Evolutionary conservation across 495 filamentous ascomycete genomes (phyloP), one percentile per base, ranked within the genome.

Genomic region (Aspergillus biplanus): DNA sequence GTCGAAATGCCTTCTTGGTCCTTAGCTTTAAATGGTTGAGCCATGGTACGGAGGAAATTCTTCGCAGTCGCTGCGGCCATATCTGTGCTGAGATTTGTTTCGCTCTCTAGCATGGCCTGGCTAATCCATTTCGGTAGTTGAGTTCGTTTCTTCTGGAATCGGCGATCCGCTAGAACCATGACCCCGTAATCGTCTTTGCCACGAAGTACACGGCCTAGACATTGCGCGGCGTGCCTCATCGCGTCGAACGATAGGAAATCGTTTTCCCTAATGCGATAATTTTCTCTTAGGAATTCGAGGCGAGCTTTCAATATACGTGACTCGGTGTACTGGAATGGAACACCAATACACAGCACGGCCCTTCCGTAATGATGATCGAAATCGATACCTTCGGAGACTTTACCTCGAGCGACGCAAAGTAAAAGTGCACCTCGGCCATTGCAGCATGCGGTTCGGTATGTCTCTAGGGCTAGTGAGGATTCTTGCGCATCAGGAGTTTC

Each of bases 311-410:
- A 83, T 63, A 99, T 98, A 34, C 95, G 88, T 2, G 94, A 97
- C 71, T 98, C 94, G 12, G 96, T 99, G 78, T 99, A 99, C 74
- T 99, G 96, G 80, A 97, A 99, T 0, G 96, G 96, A 5, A 97
- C 93, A 66, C 96, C 95, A 61, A 99, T 97, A 75, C 92, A 97
- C 11, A 99, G 71, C 80, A 99, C 96, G 1, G 94, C 95, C 62
- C 96, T 91, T 15, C 96, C 96, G 75, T 97, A 99, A 66, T 99
- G 93, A 69, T 99, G 95, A 72, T 99, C 96, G 69, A 99, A 99
- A 85, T 99, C 96, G 58, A 99, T 97, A 48, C 96, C 96, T 68
- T 99, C 96, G 3, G 88, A 92, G 3, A 99, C 96, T 73, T 99
- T 99, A 11, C 96, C 96, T 71, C 96, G 91, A 7, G 93, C 95